phyloP scores from a whole-genome alignment of 73 alveolate species.

The Effrenium voratum region DNA sequence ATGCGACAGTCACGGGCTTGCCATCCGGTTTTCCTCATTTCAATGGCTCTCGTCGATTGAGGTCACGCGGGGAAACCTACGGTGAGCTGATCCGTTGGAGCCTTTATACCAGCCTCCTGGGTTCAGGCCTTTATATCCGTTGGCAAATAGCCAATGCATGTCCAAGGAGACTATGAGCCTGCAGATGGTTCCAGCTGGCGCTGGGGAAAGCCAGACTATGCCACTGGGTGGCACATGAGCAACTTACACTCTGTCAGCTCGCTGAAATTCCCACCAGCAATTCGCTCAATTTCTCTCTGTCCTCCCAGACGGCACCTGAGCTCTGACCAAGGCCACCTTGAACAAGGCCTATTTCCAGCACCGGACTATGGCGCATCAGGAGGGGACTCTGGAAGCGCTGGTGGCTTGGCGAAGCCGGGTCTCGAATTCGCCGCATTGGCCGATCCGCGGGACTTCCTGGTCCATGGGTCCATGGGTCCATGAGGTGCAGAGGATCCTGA shows the following conservation, averaged over 20 bases:
- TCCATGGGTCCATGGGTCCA: not conserved
- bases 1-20: no score
- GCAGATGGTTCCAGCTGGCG: slow-evolving; percentile 53
- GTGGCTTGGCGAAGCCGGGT: not conserved
- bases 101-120: not conserved
- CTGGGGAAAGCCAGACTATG: slow-evolving; percentile 60
- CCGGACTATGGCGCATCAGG: slow-evolving; percentile 90
- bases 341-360: slow-evolving; percentile 60
- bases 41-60: not conserved
- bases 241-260: no score
- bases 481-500: slow-evolving; percentile 82
- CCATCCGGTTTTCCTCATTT: no score
- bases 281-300: no score
- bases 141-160: not conserved
- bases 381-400: slow-evolving; percentile 80
- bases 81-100: slow-evolving; percentile 41
- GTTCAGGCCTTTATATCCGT: not conserved
- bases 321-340: slow-evolving; percentile 46
- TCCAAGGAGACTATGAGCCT: slow-evolving; percentile 77
- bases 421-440: not conserved
- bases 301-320: no score
- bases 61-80: slow-evolving; percentile 32
- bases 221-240: not conserved
- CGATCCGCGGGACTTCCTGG: not conserved
- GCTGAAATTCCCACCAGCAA: no score